Evolutionary conservation across 441 rosid genomes (phyloP), one percentile per base, ranked within the genome.

Genomic region (Pelargonium cotyledonis): DNA sequence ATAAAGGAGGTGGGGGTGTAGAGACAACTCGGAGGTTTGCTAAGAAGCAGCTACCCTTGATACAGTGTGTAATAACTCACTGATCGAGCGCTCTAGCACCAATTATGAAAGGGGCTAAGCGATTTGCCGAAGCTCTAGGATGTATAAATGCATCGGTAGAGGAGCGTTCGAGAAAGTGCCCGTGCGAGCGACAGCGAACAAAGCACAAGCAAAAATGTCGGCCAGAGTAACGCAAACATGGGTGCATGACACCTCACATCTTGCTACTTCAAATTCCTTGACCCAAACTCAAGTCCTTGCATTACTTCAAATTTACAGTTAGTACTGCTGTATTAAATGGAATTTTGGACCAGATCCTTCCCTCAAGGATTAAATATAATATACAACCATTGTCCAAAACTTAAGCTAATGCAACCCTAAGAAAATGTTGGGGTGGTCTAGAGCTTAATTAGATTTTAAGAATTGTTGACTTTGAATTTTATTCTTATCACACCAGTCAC

Each of bases 81-180:
- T 31, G 43, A 31, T 63, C 6, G 6, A 63, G 21, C 63, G 16
- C 63, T 58, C 26, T 58, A 19, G 31, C 9, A 18, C 43, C 12
- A 12, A 63, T 68, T 55, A 68, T 73, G 65, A 65, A 73, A 16
- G 43, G 49, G 64, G 63, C 70, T 69, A 74, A 65, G 66, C 14
- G 16, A 70, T 75, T 15, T 66, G 31, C 43, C 58, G 26, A 58
- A 70, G 43, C 23, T 65, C 67, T 75, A 23, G 74, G 74, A 70
- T 75, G 74, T 57, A 58, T 58, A 75, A 75, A 75, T 70, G 63
- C 68, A 65, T 70, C 61, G 44, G 57, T 68, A 71, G 51, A 65
- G 66, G 68, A 71, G 63, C 21, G 1, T 75, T 46, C 23, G 21
- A 1, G 58, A 12, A 44, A 9, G 49, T 44, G 49, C 12, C 14